Conservation (phyloP, 371 early-diverging fungal genomes). For the Fennellomyces sp. region DNA sequence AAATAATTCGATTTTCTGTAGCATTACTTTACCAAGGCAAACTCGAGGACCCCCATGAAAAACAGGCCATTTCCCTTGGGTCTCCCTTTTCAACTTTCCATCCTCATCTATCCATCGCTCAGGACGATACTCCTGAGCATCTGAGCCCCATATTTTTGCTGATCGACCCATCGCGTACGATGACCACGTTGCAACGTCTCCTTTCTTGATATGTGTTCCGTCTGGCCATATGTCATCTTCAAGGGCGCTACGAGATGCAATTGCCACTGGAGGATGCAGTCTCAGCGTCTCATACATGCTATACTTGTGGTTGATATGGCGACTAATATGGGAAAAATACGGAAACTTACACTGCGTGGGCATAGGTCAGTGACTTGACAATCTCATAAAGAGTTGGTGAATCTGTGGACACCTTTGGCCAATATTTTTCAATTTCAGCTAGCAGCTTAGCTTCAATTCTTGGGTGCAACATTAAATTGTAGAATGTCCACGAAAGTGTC, state of each 20-base stretch:
- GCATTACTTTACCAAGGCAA: too few relatives aligned
- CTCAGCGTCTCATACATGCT: conserved; percentile 68
- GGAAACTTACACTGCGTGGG: conserved; percentile 53
- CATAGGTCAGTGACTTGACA: conserved; percentile 54
- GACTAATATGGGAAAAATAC: too few relatives aligned
- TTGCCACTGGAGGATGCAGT: conserved; percentile 73
- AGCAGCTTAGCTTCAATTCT: conserved; percentile 53
- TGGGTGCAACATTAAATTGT: conserved; percentile 53
- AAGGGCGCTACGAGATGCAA: conserved; percentile 63
- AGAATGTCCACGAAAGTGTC: conserved; percentile 73
- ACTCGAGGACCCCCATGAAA: conserved; percentile 75
- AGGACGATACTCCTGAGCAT: conserved; percentile 58
- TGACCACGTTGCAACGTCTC: conserved; percentile 54
- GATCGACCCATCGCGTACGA: conserved; percentile 55
- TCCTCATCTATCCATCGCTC: conserved; percentile 60
- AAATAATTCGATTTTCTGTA: too few relatives aligned
- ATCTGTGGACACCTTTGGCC: conserved; percentile 24
- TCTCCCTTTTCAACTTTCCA: conserved; percentile 35
- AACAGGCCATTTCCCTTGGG: conserved; percentile 46
- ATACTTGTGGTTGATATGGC: background rate
- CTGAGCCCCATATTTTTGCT: conserved; percentile 60
- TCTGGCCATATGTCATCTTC: conserved; percentile 72
- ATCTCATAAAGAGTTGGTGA: conserved; percentile 39
- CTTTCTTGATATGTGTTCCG: conserved; percentile 61
- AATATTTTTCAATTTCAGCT: conserved; percentile 51